Percentiles rank a stretch among this genome's conserved stretches.
Conservation (phyloP, 2,329 filamentous ascomycete species). For the Ophiostoma tasmaniense region DNA sequence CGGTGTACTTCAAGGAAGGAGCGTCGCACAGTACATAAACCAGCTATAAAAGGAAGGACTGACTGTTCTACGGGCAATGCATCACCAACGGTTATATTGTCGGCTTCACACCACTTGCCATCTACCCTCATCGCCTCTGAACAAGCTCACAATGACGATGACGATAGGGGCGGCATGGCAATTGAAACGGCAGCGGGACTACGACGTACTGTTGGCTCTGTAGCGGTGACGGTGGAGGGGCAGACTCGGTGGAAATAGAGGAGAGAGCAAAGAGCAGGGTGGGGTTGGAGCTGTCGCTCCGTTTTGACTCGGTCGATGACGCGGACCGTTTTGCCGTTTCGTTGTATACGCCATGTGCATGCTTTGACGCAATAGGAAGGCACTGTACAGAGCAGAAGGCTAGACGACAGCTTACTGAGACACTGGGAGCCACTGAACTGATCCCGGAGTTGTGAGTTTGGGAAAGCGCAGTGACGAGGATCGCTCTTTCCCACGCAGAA, state of each 20-base stretch:
- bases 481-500: constrained; percentile 18
- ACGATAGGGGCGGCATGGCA: constrained; percentile 1
- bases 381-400: neutral
- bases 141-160: neutral
- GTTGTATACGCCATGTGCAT: neutral
- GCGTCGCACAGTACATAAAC: neutral
- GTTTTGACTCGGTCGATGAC: constrained; percentile 8
- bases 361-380: constrained; percentile 7
- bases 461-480: neutral
- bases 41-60: constrained; percentile 5
- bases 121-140: neutral
- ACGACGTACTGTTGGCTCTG: neutral
- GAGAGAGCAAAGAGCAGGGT: neutral
- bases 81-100: neutral
- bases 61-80: neutral
- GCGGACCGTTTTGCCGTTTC: neutral
- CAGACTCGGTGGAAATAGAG: neutral
- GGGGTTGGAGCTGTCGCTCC: constrained; percentile 13
- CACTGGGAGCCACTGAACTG: neutral
- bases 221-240: constrained; percentile 10
- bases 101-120: neutral
- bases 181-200: constrained; percentile 10
- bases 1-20: neutral
- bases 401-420: constrained; percentile 11
- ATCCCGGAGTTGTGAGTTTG: neutral